Evolutionary conservation across 1,284 basidiomycete species (phyloP).

Genomic region (Fomitiporia mediterranea): DNA sequence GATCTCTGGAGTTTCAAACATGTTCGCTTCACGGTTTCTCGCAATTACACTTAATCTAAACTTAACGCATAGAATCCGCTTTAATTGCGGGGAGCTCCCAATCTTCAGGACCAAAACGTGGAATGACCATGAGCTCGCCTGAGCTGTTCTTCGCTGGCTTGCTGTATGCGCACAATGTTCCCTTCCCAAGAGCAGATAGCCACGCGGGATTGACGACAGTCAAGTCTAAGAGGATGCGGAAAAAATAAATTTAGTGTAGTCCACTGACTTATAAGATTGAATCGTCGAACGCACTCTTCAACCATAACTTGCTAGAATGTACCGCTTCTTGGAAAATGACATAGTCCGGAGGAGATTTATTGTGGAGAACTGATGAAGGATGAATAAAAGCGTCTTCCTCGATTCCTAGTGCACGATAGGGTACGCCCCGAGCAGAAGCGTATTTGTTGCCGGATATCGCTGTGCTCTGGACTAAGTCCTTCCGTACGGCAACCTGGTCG

Average conservation of each 20-base stretch:
- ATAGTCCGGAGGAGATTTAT: constrained; percentile 77
- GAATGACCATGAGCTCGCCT: constrained; percentile 66
- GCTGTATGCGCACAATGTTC: constrained; percentile 81
- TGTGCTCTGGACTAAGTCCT: constrained; percentile 69
- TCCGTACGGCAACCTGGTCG: constrained; percentile 92
- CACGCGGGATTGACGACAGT: constrained; percentile 89
- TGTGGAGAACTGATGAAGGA: constrained; percentile 78
- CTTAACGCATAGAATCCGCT: constrained; percentile 23
- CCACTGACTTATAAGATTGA: neutral
- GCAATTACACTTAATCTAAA: neutral
- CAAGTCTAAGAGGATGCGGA: constrained; percentile 45
- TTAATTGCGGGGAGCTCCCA: constrained; percentile 84
- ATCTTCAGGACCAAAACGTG: constrained; percentile 76
- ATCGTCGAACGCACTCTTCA: constrained; percentile 61
- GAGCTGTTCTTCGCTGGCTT: constrained; percentile 74
- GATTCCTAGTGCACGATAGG: constrained; percentile 83
- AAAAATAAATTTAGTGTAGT: constrained; percentile 11
- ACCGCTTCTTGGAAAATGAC: constrained; percentile 83
- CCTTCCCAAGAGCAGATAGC: constrained; percentile 77
- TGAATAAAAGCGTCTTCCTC: constrained; percentile 91
- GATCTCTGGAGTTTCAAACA: neutral
- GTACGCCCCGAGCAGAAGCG: constrained; percentile 72
- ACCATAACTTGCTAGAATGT: constrained; percentile 68
- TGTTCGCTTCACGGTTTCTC: neutral
- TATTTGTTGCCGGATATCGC: constrained; percentile 61